These are phyloP conservation scores for Axilococcus clingmanii DNA, from an alignment of 139 green algal species.

Conservation along the genomic window DNA sequence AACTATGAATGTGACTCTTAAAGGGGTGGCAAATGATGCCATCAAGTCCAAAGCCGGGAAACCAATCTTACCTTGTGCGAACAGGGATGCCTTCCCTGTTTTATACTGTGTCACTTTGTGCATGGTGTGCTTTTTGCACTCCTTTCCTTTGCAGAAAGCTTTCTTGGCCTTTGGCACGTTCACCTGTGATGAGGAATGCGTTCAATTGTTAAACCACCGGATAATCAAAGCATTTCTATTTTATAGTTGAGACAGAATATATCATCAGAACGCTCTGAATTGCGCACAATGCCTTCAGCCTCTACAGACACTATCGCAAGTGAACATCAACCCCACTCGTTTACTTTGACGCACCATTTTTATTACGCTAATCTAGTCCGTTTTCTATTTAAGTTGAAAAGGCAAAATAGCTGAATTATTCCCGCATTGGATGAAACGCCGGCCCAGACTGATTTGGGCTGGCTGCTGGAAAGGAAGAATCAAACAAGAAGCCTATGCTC, in stretches of 20 bases:
- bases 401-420: no score
- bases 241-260: no score
- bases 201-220: no score
- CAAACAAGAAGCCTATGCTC: no score
- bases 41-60: background rate
- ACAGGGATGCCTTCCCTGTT: conserved; percentile 97
- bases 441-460: no score
- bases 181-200: conserved; percentile 68
- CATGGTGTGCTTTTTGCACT: conserved; percentile 92
- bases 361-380: no score
- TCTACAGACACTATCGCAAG: background rate
- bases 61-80: conserved; percentile 82
- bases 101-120: conserved; percentile 99
- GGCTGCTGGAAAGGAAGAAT: no score
- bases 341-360: no score
- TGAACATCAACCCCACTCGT: no score
- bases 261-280: background rate
- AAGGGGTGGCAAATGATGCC: background rate
- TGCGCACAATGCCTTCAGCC: background rate
- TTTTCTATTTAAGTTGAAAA: no score
- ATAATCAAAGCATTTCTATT: no score
- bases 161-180: conserved; percentile 98
- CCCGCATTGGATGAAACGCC: no score
- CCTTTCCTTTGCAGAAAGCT: conserved; percentile 95
- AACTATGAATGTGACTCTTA: background rate